Base-by-base conservation (phyloP, 495 filamentous ascomycete genomes). In the Daldinia grandis region DNA sequence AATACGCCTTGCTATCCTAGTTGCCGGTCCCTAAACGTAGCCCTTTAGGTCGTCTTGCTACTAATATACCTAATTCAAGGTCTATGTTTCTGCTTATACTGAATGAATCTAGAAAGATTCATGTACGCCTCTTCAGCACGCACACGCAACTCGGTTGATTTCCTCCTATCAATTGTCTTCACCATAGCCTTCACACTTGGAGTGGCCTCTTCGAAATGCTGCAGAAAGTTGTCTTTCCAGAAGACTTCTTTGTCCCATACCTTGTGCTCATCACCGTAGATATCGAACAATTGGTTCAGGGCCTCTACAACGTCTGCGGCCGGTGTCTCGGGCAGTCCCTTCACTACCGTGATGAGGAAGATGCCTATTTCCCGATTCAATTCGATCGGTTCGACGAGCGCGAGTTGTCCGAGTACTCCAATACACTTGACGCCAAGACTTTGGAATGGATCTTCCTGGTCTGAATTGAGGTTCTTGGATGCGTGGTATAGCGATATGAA, bases 401-500 rank as follows among this genome's bases (percentile, higher is more conserved):
- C 88, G 5, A 90, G 78, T 33, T 81, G 81, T 25, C 88, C 88
- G 7, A 90, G 80, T 4, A 88, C 85, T 33, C 88, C 87, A 68
- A 90, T 82, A 65, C 86, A 88, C 76, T 89, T 90, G 37, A 87
- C 84, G 12, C 84, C 81, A 8, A 90, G 80, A 25, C 77, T 72
- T 69, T 85, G 81, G 60, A 87, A 83, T 27, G 84, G 80, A 64
- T 87, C 86, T 12, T 73, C 68, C 14, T 74, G 58, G 15, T 74
- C 69, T 33, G 58, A 50, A 10, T 62, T 56, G 7, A 81, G 64
- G 38, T 50, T 74, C 62, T 79, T 82, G 56, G 87, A 82, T 15
- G 85, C 86, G 44, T 86, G 82, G 68, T 88, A 89, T 38, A 90
- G 80, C 31, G 86, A 79, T 60, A 90, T 87, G 71, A 90, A 90